Conservation (phyloP, 768 basidiomycete species). For the Macrolepiota dolichaula region DNA sequence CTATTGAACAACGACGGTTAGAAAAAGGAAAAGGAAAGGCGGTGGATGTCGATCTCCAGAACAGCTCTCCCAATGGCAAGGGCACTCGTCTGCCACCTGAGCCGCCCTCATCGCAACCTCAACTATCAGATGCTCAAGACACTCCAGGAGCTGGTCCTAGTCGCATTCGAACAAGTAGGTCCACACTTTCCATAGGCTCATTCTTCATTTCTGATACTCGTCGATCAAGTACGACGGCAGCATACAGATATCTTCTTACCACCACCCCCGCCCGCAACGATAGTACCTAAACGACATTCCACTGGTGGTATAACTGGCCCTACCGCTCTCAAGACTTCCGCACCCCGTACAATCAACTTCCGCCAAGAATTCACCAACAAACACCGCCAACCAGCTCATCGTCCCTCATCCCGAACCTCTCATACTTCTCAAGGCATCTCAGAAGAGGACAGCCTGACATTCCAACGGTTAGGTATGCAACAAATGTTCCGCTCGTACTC, state of each 20-base stretch:
- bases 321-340: background rate
- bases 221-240: background rate
- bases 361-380: conserved; percentile 7
- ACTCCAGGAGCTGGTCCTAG: background rate
- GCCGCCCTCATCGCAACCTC: background rate
- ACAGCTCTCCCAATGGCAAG: background rate
- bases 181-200: too few relatives aligned
- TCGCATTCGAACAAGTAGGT: background rate
- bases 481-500: conserved; percentile 37
- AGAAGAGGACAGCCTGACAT: background rate
- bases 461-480: conserved; percentile 19
- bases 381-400: conserved; percentile 5
- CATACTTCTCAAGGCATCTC: background rate
- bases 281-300: background rate
- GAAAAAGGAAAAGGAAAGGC: conserved; percentile 7
- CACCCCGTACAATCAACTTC: background rate
- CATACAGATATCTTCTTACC: conserved; percentile 1
- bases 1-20: background rate
- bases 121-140: background rate
- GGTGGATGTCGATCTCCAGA: background rate
- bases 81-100: background rate
- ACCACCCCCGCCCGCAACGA: background rate
- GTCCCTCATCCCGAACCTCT: background rate
- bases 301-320: background rate
- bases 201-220: background rate